A percentile compares a stretch with the other conserved stretches of the same genome.
phyloP scores from a whole-genome alignment of 2,329 filamentous ascomycete species.

The Beauveria australis region DNA sequence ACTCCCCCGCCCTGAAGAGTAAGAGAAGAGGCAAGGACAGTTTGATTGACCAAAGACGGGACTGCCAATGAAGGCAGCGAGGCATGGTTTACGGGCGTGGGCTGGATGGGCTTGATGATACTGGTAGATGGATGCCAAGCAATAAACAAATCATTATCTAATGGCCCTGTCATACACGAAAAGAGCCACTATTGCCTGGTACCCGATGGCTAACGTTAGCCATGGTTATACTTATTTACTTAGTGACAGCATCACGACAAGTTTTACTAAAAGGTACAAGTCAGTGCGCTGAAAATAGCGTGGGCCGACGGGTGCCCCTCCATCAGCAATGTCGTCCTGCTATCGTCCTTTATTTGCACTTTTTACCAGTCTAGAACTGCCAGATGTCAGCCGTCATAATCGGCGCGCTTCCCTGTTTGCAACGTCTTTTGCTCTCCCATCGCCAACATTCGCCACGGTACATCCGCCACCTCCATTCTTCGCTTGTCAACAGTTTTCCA shows the following conservation, averaged over 20 bases:
- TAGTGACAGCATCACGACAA: not conserved
- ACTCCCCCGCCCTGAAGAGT: not conserved
- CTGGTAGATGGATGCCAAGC: no score
- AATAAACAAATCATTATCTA: no score
- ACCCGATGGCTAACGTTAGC: not conserved
- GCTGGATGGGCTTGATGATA: no score
- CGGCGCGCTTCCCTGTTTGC: constrained; percentile 5
- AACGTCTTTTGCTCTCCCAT: not conserved
- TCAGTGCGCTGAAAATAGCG: not conserved
- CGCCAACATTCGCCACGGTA: not conserved
- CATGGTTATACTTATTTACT: not conserved
- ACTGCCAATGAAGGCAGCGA: no score
- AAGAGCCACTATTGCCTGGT: no score
- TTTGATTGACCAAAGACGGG: no score
- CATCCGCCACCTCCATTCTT: not conserved
- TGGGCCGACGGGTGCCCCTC: not conserved
- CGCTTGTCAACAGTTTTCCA: no score
- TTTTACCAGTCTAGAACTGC: not conserved
- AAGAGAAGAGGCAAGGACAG: not conserved
- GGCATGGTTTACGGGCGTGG: no score
- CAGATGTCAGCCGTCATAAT: not conserved
- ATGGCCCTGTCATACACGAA: no score
- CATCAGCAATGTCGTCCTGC: not conserved
- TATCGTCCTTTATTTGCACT: not conserved
- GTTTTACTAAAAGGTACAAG: not conserved